Evolutionary conservation across 805 yeast genomes (phyloP).

Genomic region (Cyberlindnera lachancei): DNA sequence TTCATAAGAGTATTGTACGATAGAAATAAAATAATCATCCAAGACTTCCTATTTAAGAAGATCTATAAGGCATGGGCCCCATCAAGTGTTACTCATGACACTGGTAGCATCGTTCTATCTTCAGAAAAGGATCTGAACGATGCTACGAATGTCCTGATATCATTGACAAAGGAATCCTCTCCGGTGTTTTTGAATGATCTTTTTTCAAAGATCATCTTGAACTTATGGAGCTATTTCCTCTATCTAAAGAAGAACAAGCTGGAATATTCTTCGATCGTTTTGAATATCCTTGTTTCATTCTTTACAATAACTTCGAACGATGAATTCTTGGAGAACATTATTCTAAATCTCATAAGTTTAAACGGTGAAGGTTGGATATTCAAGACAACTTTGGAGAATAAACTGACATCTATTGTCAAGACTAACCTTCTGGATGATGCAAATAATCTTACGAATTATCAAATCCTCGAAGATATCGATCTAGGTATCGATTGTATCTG

Average conservation of each 20-base stretch:
- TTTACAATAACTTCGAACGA: constrained; percentile 24
- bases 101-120: constrained; percentile 27
- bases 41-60: constrained; percentile 50
- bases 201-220: constrained; percentile 21
- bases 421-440: constrained; percentile 1
- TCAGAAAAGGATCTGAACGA: constrained; percentile 49
- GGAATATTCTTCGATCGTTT: constrained; percentile 25
- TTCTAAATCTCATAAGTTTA: constrained; percentile 25
- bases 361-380: constrained; percentile 31
- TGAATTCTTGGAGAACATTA: constrained; percentile 20
- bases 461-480: constrained; percentile 38
- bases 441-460: constrained; percentile 17
- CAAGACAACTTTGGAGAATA: constrained; percentile 27
- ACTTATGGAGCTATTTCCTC: constrained; percentile 30
- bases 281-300: constrained; percentile 27
- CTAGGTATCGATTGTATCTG: constrained; percentile 33
- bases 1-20: constrained; percentile 44
- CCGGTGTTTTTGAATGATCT: constrained; percentile 28
- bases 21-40: constrained; percentile 41
- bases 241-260: constrained; percentile 25
- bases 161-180: constrained; percentile 43
- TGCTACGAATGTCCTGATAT: constrained; percentile 55
- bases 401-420: constrained; percentile 28
- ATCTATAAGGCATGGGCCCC: constrained; percentile 44
- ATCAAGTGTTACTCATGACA: constrained; percentile 5